phyloP scores from a whole-genome alignment of 768 basidiomycete species.

The Pulveroboletus sp. region DNA sequence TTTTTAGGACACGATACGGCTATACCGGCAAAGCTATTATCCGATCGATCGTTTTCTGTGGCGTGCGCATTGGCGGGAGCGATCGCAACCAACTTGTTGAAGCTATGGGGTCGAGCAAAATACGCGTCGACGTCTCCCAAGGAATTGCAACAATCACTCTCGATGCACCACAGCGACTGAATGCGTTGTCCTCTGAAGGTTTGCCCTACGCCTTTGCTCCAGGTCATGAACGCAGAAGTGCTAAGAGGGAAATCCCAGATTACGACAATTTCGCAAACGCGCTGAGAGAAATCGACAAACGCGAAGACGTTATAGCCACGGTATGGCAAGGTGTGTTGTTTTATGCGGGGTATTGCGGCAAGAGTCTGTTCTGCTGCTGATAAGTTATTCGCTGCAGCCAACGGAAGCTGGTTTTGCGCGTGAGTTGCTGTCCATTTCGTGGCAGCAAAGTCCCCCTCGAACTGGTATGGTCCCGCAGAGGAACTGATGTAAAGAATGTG shows the following conservation, averaged over 20 bases:
- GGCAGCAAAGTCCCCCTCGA: background rate
- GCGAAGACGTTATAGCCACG: conserved; percentile 60
- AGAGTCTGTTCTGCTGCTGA: background rate
- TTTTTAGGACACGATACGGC: too few species aligned
- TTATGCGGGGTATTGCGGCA: background rate
- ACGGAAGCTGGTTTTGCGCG: conserved; percentile 73
- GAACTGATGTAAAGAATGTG: conserved; percentile 48
- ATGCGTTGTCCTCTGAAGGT: conserved; percentile 55
- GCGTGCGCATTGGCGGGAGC: too few species aligned
- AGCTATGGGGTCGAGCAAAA: conserved; percentile 37
- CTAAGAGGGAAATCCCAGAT: conserved; percentile 36
- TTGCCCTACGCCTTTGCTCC: conserved; percentile 21
- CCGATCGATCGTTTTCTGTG: background rate
- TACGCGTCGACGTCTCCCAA: conserved; percentile 46
- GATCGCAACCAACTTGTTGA: too few species aligned
- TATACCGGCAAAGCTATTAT: conserved; percentile 2
- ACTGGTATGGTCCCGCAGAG: conserved; percentile 35
- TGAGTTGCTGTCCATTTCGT: conserved; percentile 34
- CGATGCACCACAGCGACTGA: conserved; percentile 55
- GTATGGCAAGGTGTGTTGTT: conserved; percentile 55
- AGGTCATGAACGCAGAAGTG: too few species aligned
- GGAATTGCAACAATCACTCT: conserved; percentile 68
- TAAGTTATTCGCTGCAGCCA: conserved; percentile 38
- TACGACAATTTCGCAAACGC: conserved; percentile 58
- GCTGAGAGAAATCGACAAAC: conserved; percentile 53